Base-by-base conservation (phyloP, 2,329 filamentous ascomycete species). In the Cladosporium sp. region DNA sequence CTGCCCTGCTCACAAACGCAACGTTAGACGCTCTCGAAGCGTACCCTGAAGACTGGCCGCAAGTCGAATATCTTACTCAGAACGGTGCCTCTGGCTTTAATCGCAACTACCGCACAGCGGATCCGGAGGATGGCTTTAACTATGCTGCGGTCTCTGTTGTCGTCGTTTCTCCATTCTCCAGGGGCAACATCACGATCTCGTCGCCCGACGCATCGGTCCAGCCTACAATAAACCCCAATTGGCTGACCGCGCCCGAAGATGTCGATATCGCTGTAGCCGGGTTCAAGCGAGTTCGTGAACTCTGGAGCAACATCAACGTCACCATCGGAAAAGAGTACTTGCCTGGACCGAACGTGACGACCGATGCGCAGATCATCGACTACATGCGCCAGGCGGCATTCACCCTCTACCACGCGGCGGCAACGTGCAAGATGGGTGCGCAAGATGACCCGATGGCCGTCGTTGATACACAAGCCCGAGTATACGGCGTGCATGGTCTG, bases 151-250 rank as follows among this genome's bases (percentile, higher is more conserved):
- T 72, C 28, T 43, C 62, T 0, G 63, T 54, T 9, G 59, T 64
- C 0, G 53, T 73, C 3, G 57, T 68, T 9, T 59, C 67, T 0
- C 67, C 71, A 0, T 53, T 67, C 1, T 70, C 66, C 2, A 64
- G 67, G 1, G 70, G 70, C 3, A 66, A 56, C 19, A 60, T 74
- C n/a, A 66, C 64, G 0, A 64, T 72, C 19, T n/a, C 53, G 0
- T 65, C 59, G 8, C 48, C 61, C 11, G 58, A 66, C 43, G 65
- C 61, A 0, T 13, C 45, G 0, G 61, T 61, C 16, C 51, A 56
- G 0, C 71, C 72, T 0, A 35, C 63, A 10, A 61, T 73, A 40
- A 59, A 71, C 40, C 67, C 68, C 0, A 62, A 62, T 32, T 72
- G 68, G 68, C 59, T 73, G 3, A 66, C 64, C 3, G 49, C 67